A percentile compares a stretch with the other conserved stretches of the same genome.
Conservation (phyloP, 1,284 basidiomycete species). For the Erythrobasidium hasegawianum region DNA sequence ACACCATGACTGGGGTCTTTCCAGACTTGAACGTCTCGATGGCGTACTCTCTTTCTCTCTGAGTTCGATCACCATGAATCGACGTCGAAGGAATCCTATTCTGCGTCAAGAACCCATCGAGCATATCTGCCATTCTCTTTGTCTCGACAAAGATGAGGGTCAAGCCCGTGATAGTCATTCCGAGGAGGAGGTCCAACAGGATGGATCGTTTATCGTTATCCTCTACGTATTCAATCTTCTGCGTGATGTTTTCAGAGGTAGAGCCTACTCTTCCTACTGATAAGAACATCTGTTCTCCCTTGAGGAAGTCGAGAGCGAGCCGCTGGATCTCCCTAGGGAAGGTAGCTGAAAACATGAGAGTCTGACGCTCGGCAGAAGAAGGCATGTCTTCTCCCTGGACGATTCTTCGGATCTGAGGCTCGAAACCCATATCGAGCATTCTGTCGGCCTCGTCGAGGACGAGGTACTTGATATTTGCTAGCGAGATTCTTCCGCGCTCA, state of each 20-base stretch:
- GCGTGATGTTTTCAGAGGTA: slow-evolving; percentile 99
- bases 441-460: slow-evolving; percentile 99
- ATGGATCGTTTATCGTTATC: slow-evolving; percentile 96
- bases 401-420: slow-evolving; percentile 97
- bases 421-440: slow-evolving; percentile 99
- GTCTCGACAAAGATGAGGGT: slow-evolving; percentile 99
- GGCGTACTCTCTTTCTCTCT: slow-evolving; percentile 94
- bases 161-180: slow-evolving; percentile 61
- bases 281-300: slow-evolving; percentile 81
- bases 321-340: slow-evolving; percentile 98
- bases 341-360: slow-evolving; percentile 99
- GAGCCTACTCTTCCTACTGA: slow-evolving; percentile 97
- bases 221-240: slow-evolving; percentile 97
- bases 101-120: slow-evolving; percentile 89
- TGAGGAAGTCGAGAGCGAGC: slow-evolving; percentile 46
- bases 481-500: slow-evolving; percentile 92
- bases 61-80: slow-evolving; percentile 96
- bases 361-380: slow-evolving; percentile 83
- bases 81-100: slow-evolving; percentile 87
- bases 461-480: slow-evolving; percentile 94
- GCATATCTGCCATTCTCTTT: slow-evolving; percentile 97
- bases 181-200: slow-evolving; percentile 78
- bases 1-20: slow-evolving; percentile 87
- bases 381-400: slow-evolving; percentile 99
- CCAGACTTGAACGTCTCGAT: slow-evolving; percentile 93